These are phyloP conservation scores for Globisporangium okanoganense DNA, from an alignment of 352 stramenopile genomes.

Conservation along the genomic window DNA sequence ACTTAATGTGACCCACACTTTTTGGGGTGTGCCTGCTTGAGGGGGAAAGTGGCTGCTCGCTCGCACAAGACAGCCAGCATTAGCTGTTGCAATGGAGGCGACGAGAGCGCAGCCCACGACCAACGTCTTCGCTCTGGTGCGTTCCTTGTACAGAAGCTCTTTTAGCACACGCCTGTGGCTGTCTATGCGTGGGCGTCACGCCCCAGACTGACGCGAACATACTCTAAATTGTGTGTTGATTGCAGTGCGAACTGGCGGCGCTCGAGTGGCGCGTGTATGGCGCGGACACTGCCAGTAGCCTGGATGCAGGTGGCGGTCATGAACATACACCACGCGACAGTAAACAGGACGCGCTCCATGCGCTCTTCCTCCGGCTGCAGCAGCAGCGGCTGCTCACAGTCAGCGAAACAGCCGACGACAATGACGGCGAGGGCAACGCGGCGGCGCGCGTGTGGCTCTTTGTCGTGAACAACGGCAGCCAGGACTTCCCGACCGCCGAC, in stretches of 20 bases:
- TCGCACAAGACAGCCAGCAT: too few species aligned
- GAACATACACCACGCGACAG: not conserved
- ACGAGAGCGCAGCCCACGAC: conserved; percentile 17
- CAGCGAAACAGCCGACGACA: conserved; percentile 6
- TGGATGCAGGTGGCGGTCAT: not conserved
- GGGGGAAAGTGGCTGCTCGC: not conserved
- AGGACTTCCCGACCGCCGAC: conserved; percentile 20
- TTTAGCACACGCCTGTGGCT: not conserved
- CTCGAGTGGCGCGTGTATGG: conserved; percentile 55
- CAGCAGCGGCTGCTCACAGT: conserved; percentile 37
- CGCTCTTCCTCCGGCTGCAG: conserved; percentile 33
- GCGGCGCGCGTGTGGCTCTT: conserved; percentile 45
- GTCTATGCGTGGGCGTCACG: not conserved
- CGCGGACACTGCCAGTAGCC: conserved; percentile 3
- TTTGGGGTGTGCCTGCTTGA: not conserved
- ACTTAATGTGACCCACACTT: not conserved
- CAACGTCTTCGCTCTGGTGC: conserved; percentile 47
- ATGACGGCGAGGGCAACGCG: not conserved
- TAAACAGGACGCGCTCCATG: conserved; percentile 17
- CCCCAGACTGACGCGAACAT: conserved; percentile 7
- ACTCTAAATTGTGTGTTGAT: conserved; percentile 10
- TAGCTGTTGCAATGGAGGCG: not conserved
- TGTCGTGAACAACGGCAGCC: conserved; percentile 33
- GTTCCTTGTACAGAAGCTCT: conserved; percentile 4
- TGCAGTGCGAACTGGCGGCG: conserved; percentile 39